phyloP scores from a whole-genome alignment of 1,284 basidiomycete genomes.

The Austroboletus niveus region DNA sequence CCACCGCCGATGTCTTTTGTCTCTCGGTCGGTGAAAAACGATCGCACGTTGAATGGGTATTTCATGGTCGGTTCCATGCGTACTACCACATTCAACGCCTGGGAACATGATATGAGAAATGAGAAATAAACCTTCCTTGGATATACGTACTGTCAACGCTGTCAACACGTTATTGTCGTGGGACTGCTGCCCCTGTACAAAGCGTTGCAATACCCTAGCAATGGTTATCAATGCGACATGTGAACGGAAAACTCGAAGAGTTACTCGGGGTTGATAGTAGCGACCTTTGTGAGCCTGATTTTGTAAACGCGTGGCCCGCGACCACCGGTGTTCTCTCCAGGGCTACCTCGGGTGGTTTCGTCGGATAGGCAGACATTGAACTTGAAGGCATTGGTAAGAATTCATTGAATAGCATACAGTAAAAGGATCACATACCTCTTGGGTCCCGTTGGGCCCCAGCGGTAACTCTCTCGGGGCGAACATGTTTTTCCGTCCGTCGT shows the following conservation, averaged over 20 bases:
- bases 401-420: neutral
- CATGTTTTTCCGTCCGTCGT: conserved; percentile 78
- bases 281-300: conserved; percentile 63
- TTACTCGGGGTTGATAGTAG: conserved; percentile 74
- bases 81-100: conserved; percentile 75
- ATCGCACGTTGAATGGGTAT: conserved; percentile 72
- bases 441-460: conserved; percentile 47
- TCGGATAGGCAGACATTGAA: conserved; percentile 59
- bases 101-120: conserved; percentile 2
- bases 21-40: conserved; percentile 70
- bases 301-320: conserved; percentile 60
- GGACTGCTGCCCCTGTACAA: conserved; percentile 62
- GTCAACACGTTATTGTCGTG: conserved; percentile 70
- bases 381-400: conserved; percentile 33
- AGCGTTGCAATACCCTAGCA: conserved; percentile 59
- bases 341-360: conserved; percentile 34
- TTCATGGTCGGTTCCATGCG: conserved; percentile 69
- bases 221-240: conserved; percentile 4
- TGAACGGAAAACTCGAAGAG: conserved; percentile 3
- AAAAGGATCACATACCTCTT: conserved; percentile 41
- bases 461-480: conserved; percentile 57
- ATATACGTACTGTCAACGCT: conserved; percentile 59
- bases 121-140: neutral
- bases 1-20: conserved; percentile 65
- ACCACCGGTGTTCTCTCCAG: conserved; percentile 33